These are phyloP conservation scores for Buddleja alternifolia DNA, from an alignment of 257 asterid species.

Conservation along the genomic window DNA sequence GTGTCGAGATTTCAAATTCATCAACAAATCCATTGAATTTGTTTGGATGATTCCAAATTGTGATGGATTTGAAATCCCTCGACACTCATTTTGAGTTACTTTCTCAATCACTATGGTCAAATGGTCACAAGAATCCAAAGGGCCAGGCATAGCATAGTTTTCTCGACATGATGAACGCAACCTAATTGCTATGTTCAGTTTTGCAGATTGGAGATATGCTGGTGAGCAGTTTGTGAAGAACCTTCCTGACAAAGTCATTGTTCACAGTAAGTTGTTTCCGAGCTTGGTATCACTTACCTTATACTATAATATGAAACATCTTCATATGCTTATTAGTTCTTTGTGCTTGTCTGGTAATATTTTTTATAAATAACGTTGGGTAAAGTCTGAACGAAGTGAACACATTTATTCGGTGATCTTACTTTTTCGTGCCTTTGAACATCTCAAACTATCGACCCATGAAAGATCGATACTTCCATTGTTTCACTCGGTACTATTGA, in stretches of 20 bases:
- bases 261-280: constrained; percentile 67
- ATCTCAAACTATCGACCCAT: not conserved
- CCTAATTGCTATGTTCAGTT: constrained; percentile 48
- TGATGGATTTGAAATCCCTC: too few species aligned
- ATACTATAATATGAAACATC: not conserved
- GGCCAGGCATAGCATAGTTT: not conserved
- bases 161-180: not conserved
- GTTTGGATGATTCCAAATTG: too few species aligned
- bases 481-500: too few species aligned
- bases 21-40: too few species aligned
- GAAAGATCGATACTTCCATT: not conserved
- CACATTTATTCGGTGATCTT: not conserved
- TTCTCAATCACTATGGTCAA: too few species aligned
- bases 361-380: not conserved
- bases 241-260: constrained; percentile 81
- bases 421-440: not conserved
- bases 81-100: too few species aligned
- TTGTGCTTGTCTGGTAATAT: not conserved
- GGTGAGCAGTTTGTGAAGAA: constrained; percentile 84
- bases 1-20: too few species aligned
- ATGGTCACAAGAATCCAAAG: too few species aligned
- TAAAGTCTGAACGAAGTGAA: constrained; percentile 22
- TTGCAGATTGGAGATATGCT: constrained; percentile 94
- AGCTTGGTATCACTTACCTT: constrained; percentile 15
- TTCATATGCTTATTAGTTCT: constrained; percentile 2